Base-by-base conservation (phyloP, 2,329 filamentous ascomycete genomes). In the Fusarium xyrophilum region DNA sequence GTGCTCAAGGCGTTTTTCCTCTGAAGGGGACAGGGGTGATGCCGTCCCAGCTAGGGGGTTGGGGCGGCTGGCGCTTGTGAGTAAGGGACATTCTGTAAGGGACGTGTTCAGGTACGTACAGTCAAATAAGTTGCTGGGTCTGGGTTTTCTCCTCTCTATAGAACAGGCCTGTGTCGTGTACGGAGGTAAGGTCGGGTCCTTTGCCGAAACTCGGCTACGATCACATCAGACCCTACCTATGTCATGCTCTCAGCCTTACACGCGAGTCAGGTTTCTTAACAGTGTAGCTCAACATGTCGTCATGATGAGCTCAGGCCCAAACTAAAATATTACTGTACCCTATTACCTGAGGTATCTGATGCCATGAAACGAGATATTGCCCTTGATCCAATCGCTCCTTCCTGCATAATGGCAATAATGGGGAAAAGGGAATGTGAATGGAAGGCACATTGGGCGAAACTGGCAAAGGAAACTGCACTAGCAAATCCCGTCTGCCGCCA, bases 1-100 rank as follows among this genome's bases (percentile, higher is more conserved):
- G 47, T 62, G 47, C 65, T 62, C 54, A 63, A 69, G 62, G 66
- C 66, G 30, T 69, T 67, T 56, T 69, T 53, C 23, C 7, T 42
- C 10, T 28, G 43, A 25, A 35, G 51, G 36, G 9, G 27, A 39
- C 58, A 43, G 19, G 51, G 63, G 25, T 65, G 15, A 21, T n/a
- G 19, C 43, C 42, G 23, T 15, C 55, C 52, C 35, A 27, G 32
- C 48, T 25, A 48, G 56, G 23, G 54, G 27, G 17, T 21, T 23
- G 21, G n/a, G 39, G 51, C 59, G 59, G 46, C 46, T 58, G 52
- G 54, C 30, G 59, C 54, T 30, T 62, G 28, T 65, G 46, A 39
- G 50, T 15, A 40, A 47, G 46, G 56, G n/a, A n/a, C 25, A 40
- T 23, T 38, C 35, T 32, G 47, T 23, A 21, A 40, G 33, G 44